Evolutionary conservation across 2,329 filamentous ascomycete species (phyloP).

Genomic region (Aspergillus brasiliensis): DNA sequence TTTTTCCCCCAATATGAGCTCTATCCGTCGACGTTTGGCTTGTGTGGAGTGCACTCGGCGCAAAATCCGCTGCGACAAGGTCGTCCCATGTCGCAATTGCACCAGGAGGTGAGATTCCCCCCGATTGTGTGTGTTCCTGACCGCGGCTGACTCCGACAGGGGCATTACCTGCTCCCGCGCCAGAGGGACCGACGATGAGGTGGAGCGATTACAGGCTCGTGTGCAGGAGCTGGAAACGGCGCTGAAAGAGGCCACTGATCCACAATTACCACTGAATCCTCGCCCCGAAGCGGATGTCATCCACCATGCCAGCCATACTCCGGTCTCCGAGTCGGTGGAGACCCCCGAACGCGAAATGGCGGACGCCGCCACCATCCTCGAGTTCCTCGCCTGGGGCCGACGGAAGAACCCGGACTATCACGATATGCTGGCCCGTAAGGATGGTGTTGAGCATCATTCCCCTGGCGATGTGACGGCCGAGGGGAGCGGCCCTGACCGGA

Average conservation of each 20-base stretch:
- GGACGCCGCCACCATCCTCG: conserved; percentile 50
- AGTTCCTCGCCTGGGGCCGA: conserved; percentile 54
- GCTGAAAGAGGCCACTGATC: conserved; percentile 18
- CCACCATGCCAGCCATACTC: background rate
- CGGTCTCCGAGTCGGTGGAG: conserved; percentile 3
- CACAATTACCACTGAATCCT: background rate
- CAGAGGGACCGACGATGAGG: conserved; percentile 15
- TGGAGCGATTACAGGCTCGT: conserved; percentile 26
- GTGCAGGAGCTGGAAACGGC: conserved; percentile 31
- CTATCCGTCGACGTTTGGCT: conserved; percentile 26
- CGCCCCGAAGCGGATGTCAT: background rate
- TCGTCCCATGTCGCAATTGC: conserved; percentile 46
- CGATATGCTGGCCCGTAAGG: conserved; percentile 25
- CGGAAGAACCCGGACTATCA: conserved; percentile 43
- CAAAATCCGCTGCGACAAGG: conserved; percentile 45
- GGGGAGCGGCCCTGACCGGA: conserved; percentile 12
- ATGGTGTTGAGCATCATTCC: conserved; percentile 21
- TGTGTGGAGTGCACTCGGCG: conserved; percentile 31
- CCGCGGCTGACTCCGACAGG: background rate
- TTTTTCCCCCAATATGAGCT: conserved; percentile 8
- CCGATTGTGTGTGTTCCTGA: no score
- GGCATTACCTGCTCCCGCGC: conserved; percentile 6
- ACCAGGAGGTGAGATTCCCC: conserved; percentile 10
- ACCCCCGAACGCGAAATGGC: conserved; percentile 29
- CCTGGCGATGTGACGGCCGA: conserved; percentile 24